A percentile compares a stretch with the other conserved stretches of the same genome.
Evolutionary conservation across 371 early-diverging fungal species (phyloP).

Genomic region (Mucor saturninus): DNA sequence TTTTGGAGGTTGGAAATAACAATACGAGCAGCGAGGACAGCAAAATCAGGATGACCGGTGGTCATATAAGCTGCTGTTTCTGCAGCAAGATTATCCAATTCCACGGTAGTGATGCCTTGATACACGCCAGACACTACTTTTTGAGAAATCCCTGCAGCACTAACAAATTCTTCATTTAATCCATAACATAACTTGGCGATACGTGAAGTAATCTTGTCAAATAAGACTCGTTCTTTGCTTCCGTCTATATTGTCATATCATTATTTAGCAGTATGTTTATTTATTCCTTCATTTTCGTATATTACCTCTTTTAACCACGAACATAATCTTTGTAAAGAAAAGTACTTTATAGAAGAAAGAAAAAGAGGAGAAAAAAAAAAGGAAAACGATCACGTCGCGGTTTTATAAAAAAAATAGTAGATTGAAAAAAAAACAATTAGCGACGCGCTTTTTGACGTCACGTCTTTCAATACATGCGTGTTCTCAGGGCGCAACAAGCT

Average conservation of each 20-base stretch:
- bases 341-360: conserved; percentile 4
- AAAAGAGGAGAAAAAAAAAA: conserved; percentile 9
- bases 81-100: conserved; percentile 96
- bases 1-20: conserved; percentile 98
- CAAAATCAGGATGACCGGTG: conserved; percentile 98
- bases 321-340: conserved; percentile 53
- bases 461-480: neutral
- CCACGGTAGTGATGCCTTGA: conserved; percentile 95
- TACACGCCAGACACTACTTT: conserved; percentile 97
- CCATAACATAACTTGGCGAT: conserved; percentile 94
- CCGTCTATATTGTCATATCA: conserved; percentile 64
- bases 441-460: conserved; percentile 29
- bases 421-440: conserved; percentile 6
- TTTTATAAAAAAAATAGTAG: conserved; percentile 10
- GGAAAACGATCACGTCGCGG: conserved; percentile 26
- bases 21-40: conserved; percentile 96
- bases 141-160: conserved; percentile 90
- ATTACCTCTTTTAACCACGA: conserved; percentile 78
- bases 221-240: conserved; percentile 88
- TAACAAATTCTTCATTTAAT: conserved; percentile 90
- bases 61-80: conserved; percentile 98
- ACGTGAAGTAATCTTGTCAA: conserved; percentile 91
- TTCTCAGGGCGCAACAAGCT: too few species aligned
- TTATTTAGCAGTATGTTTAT: neutral
- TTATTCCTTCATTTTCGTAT: neutral